A percentile compares a stretch with the other conserved stretches of the same genome.
phyloP scores from a whole-genome alignment of 441 rosid genomes.

The Erodium trifolium region DNA sequence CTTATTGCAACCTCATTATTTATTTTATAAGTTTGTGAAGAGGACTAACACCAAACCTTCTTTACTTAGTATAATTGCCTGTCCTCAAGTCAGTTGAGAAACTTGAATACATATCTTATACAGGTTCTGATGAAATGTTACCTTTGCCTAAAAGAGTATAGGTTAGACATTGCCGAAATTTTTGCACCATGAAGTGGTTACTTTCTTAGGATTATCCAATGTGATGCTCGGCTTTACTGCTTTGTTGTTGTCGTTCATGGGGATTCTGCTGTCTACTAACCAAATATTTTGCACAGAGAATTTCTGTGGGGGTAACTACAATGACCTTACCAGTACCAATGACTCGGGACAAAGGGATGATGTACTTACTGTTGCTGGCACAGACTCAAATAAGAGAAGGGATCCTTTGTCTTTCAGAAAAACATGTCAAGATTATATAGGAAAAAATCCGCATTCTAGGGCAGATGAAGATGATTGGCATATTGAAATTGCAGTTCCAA shows the following conservation, averaged over 20 bases:
- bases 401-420: constrained; percentile 46
- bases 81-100: neutral
- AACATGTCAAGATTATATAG: constrained; percentile 34
- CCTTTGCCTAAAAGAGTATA: neutral
- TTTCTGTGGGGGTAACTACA: constrained; percentile 44
- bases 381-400: constrained; percentile 41
- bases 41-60: neutral
- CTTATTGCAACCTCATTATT: neutral
- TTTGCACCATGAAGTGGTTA: neutral
- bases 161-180: neutral
- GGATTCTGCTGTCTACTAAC: constrained; percentile 13
- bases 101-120: neutral
- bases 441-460: constrained; percentile 34
- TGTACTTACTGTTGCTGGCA: constrained; percentile 32
- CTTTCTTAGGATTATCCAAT: neutral
- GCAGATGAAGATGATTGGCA: constrained; percentile 52
- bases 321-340: constrained; percentile 45
- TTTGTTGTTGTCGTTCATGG: neutral
- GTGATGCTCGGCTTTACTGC: constrained; percentile 4
- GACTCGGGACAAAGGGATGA: constrained; percentile 42
- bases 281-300: constrained; percentile 41
- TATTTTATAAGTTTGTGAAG: too few species aligned
- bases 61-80: neutral
- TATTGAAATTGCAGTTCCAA: constrained; percentile 66
- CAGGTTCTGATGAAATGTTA: neutral